phyloP scores from a whole-genome alignment of 768 basidiomycete species.

The Boletus subcaerulescens region DNA sequence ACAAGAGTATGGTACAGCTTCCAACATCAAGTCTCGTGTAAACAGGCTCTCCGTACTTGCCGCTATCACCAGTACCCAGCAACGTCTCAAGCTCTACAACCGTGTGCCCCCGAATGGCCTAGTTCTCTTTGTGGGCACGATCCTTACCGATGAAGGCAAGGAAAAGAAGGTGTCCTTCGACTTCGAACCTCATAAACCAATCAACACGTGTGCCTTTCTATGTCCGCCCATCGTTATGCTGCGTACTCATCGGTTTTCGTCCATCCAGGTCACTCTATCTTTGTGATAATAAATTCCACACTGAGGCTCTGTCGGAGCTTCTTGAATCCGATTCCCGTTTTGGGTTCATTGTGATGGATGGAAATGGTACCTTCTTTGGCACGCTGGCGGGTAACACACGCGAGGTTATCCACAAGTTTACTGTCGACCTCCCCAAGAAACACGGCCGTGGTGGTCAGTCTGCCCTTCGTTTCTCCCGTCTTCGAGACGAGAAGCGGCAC shows the following conservation, averaged over 20 bases:
- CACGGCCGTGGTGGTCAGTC: constrained; percentile 99
- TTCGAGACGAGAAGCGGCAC: constrained; percentile 98
- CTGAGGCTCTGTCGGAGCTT: constrained; percentile 93
- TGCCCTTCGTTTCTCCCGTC: constrained; percentile 98
- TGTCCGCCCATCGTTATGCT: neutral
- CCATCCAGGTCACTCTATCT: constrained; percentile 84
- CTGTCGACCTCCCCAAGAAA: constrained; percentile 98
- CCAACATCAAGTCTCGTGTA: constrained; percentile 99
- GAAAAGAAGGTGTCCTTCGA: constrained; percentile 99
- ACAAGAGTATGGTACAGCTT: constrained; percentile 98
- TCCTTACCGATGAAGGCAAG: constrained; percentile 97
- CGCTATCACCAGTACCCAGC: constrained; percentile 97
- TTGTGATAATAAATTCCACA: constrained; percentile 99
- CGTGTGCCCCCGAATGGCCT: constrained; percentile 96
- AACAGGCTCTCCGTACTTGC: constrained; percentile 97
- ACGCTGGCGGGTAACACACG: constrained; percentile 96
- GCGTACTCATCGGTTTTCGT: constrained; percentile 1
- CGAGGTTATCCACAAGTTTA: constrained; percentile 97
- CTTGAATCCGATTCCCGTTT: constrained; percentile 97
- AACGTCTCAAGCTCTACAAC: constrained; percentile 94
- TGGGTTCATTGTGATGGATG: constrained; percentile 99
- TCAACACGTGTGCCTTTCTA: constrained; percentile 78
- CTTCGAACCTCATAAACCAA: constrained; percentile 98
- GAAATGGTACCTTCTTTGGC: constrained; percentile 96
- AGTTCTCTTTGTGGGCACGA: constrained; percentile 96